Evolutionary conservation across 2,329 filamentous ascomycete genomes (phyloP).

Genomic region (Talaromyces sp.): DNA sequence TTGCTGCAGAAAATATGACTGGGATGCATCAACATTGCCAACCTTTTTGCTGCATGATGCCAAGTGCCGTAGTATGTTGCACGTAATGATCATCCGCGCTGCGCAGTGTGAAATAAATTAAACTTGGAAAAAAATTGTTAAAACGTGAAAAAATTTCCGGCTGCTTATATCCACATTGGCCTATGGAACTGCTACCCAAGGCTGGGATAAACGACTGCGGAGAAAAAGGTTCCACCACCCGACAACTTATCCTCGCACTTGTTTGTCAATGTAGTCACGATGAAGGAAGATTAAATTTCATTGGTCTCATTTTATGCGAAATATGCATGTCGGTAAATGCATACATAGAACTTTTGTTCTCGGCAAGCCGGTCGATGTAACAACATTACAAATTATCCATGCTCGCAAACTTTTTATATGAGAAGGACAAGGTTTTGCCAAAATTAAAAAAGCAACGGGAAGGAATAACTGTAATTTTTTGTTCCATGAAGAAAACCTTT

Average conservation of each 20-base stretch:
- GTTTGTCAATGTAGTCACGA: not conserved
- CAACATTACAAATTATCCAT: not conserved
- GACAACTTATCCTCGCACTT: not conserved
- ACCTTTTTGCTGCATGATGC: not conserved
- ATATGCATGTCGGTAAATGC: not conserved
- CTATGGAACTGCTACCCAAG: not conserved
- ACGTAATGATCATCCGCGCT: not conserved
- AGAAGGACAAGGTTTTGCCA: not conserved
- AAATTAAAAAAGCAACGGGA: not conserved
- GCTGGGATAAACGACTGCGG: not conserved
- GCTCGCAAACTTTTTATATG: not conserved
- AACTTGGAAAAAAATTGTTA: not conserved
- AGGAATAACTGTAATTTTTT: not conserved
- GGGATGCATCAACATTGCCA: not conserved
- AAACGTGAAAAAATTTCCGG: not conserved
- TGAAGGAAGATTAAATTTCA: not conserved
- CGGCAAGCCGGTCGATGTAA: not conserved
- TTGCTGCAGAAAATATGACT: not conserved
- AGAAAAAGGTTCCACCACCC: not conserved
- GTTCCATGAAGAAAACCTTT: not conserved
- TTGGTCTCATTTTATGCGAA: not conserved
- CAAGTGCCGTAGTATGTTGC: not conserved
- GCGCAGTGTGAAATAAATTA: not conserved
- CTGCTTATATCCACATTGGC: not conserved
- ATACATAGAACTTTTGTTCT: not conserved